Percentiles rank a stretch among this genome's conserved stretches.
Evolutionary conservation across 768 basidiomycete species (phyloP).

Genomic region (Phanerochaete sordida): DNA sequence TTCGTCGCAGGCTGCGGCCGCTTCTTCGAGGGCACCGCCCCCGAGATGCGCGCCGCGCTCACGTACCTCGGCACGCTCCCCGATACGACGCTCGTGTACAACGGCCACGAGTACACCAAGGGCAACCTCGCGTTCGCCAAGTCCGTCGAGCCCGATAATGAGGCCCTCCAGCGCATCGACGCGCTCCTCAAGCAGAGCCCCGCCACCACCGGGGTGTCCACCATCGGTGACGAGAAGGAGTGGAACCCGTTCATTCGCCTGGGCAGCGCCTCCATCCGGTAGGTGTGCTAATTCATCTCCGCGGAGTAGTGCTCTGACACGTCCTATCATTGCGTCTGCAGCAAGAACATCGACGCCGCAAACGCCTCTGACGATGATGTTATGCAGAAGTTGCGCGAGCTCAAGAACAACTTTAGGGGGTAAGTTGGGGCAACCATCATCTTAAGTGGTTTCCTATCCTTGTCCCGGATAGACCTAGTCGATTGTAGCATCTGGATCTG

Average conservation of each 20-base stretch:
- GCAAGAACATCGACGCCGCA: constrained; percentile 45
- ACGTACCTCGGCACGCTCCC: constrained; percentile 73
- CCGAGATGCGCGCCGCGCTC: constrained; percentile 77
- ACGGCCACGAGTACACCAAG: constrained; percentile 90
- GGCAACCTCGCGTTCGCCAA: constrained; percentile 71
- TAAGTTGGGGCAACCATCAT: constrained; percentile 31
- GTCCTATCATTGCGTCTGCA: constrained; percentile 24
- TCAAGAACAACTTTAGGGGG: constrained; percentile 83
- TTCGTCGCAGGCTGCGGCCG: constrained; percentile 88
- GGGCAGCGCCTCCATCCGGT: constrained; percentile 60
- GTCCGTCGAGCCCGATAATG: constrained; percentile 59
- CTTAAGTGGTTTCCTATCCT: not conserved
- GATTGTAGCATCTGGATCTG: not conserved
- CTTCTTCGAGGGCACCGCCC: constrained; percentile 86
- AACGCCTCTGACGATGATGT: constrained; percentile 38
- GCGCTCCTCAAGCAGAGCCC: constrained; percentile 55
- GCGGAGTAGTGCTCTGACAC: not conserved
- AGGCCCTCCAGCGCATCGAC: constrained; percentile 55
- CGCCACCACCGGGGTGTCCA: constrained; percentile 76
- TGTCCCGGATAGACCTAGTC: not conserved
- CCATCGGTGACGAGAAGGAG: constrained; percentile 89
- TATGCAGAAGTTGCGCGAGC: constrained; percentile 72
- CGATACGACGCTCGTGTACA: constrained; percentile 75
- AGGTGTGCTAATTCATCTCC: constrained; percentile 21
- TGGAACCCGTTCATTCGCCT: constrained; percentile 97